These are phyloP conservation scores for Fusarium oligoseptatum DNA, from an alignment of 2,329 filamentous ascomycete genomes.

Conservation along the genomic window DNA sequence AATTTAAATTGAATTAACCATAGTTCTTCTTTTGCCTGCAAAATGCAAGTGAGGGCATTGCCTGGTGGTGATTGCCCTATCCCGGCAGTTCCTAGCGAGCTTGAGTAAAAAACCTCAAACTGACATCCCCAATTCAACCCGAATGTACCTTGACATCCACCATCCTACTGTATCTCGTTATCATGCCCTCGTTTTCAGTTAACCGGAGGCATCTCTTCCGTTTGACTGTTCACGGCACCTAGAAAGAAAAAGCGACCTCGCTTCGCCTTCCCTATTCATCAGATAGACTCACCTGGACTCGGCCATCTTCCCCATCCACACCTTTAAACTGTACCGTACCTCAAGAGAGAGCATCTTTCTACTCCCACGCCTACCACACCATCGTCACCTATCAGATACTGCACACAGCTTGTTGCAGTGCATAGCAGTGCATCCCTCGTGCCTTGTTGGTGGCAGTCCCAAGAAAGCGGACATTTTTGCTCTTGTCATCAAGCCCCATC, in stretches of 20 bases:
- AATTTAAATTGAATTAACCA: not conserved
- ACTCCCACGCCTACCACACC: slow-evolving; percentile 3
- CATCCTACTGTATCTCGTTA: too few species aligned
- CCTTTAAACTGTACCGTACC: not conserved
- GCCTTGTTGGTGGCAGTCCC: slow-evolving; percentile 14
- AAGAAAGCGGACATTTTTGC: not conserved
- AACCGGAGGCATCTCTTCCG: slow-evolving; percentile 22
- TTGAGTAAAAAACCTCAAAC: slow-evolving; percentile 1
- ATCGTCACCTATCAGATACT: slow-evolving; percentile 6
- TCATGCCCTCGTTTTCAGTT: not conserved
- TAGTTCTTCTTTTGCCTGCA: too few species aligned
- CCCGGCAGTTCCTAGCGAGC: slow-evolving; percentile 1
- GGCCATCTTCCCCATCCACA: not conserved
- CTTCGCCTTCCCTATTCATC: slow-evolving; percentile 33
- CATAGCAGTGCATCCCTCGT: slow-evolving; percentile 2
- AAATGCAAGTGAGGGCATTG: not conserved
- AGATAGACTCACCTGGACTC: slow-evolving; percentile 2
- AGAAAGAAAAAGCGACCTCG: not conserved
- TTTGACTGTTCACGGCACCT: not conserved
- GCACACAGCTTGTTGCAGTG: slow-evolving; percentile 9
- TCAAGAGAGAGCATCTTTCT: not conserved
- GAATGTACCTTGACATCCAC: not conserved
- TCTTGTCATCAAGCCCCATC: slow-evolving; percentile 13
- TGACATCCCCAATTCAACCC: not conserved
- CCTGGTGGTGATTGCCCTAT: not conserved